Evolutionary conservation across 2,329 filamentous ascomycete species (phyloP).

Genomic region (Arthrobotrys entomopaga): DNA sequence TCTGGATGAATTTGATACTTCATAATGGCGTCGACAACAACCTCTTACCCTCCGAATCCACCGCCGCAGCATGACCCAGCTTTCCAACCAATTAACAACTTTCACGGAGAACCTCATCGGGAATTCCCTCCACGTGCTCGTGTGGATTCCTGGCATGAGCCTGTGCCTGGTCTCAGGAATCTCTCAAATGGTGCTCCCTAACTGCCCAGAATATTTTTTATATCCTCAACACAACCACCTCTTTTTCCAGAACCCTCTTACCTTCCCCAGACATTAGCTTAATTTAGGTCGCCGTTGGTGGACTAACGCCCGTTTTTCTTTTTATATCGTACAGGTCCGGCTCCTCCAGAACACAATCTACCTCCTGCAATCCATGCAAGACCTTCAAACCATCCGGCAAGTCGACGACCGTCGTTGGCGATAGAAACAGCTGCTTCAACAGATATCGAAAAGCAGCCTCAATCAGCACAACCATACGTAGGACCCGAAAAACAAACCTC

Average conservation of each 20-base stretch:
- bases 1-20: slow-evolving; percentile 42
- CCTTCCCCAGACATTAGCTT: slow-evolving; percentile 35
- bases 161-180: slow-evolving; percentile 52
- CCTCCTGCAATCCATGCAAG: slow-evolving; percentile 54
- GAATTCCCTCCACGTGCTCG: slow-evolving; percentile 54
- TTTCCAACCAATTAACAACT: slow-evolving; percentile 54
- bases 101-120: slow-evolving; percentile 51
- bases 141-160: slow-evolving; percentile 54
- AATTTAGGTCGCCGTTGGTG: slow-evolving; percentile 42
- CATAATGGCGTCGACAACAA: slow-evolving; percentile 54
- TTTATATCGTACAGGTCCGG: slow-evolving; percentile 51
- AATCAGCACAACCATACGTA: slow-evolving; percentile 40
- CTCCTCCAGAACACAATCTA: slow-evolving; percentile 46
- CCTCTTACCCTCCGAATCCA: slow-evolving; percentile 53
- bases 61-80: slow-evolving; percentile 51
- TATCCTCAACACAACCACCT: slow-evolving; percentile 55
- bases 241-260: slow-evolving; percentile 29
- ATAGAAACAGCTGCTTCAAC: slow-evolving; percentile 49
- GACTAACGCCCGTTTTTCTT: slow-evolving; percentile 50
- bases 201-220: slow-evolving; percentile 47
- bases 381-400: slow-evolving; percentile 42
- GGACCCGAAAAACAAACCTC: slow-evolving; percentile 44
- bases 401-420: slow-evolving; percentile 50
- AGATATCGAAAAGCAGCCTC: slow-evolving; percentile 45
- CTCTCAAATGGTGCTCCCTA: slow-evolving; percentile 54